Evolutionary conservation across 345 rosid species (phyloP), one percentile per base, ranked within the genome.

Genomic region (Stellera chamaejasme): DNA sequence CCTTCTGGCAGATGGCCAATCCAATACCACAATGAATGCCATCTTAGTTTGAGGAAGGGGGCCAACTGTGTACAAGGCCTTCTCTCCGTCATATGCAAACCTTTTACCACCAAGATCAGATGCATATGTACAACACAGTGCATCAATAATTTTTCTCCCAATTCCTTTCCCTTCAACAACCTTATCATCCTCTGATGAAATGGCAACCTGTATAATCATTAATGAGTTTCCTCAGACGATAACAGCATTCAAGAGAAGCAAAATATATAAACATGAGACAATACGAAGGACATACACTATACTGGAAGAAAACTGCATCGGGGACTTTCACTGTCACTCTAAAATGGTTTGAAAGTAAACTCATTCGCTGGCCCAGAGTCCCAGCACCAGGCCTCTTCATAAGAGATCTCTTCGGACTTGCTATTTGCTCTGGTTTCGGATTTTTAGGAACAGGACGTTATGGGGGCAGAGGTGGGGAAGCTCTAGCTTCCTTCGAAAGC

Each of bases 51-150:
- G 82, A 27, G 93, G 96, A 56, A 92, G 69, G 71, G 90, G 79
- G 57, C 93, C 96, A 61, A 79, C 84, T 6, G 95, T 85, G 45
- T 80, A 92, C 69, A 92, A 50, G 57, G 66, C 72, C 62, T 74
- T 83, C 50, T 83, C 95, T 39, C 98, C 96, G 75, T 92, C 98
- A 66, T 83, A 92, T 14, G 88, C 93, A 68, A 85, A 70, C 44
- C 60, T 69, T 66, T 78, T 92, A 52, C 77, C 70, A 58, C 61
- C 75, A 49, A 88, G 81, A 45, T 82, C 95, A 46, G 83, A 70
- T 36, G 77, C 65, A 71, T 83, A 92, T 1, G 82, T 85, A 63
- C 73, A 76, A 75, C 78, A 79, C 56, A 88, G 87, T 60, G 62
- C 79, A 46, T 85, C 85, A 39, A 88, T 76, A 41, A 88, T 56